Evolutionary conservation across 768 basidiomycete genomes (phyloP), one percentile per base, ranked within the genome.

Genomic region (Myochromella boudieri): DNA sequence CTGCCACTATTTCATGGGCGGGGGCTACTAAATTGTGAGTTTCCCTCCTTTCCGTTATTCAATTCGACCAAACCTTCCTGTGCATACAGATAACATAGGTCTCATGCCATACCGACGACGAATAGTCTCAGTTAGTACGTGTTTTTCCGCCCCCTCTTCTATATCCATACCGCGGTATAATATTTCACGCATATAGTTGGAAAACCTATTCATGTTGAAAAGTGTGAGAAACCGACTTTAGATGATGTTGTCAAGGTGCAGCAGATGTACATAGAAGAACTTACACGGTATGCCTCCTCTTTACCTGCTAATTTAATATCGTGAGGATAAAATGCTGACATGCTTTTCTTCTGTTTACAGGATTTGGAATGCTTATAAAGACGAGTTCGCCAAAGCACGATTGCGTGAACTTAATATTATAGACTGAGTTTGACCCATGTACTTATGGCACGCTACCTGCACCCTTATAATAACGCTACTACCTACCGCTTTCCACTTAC

Each of bases 1-100:
- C 68, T 99, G 9, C 95, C 97, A 0, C 69, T 99, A n/a, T 99
- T 99, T 68, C 95, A 97, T 62, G 97, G 97, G 2, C 75, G 97
- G 49, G 95, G 95, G 10, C 66, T 99, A 44, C 75, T 98, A 53
- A 99, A 98, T 65, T 99, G 95, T 94, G 54, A 21, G 84, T 59
- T n/a, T 26, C 29, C 20, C 25, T 33, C 15, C 9, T 39, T 24
- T 37, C 48, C 39, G 11, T 11, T 45, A 9, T 18, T 4, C 15
- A 36, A 12, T 3, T 12, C 11, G 10, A 25, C 28, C 24, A 40
- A 21, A 21, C 18, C 47, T 14, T 17, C 24, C 32, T 46, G 10
- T 39, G 4, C 20, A 14, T 15, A 3, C 58, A 95, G 95, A 99
- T 68, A 97, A 93, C 58, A 72, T 95, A 52, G 97, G 97, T 1